Evolutionary conservation across 2,329 filamentous ascomycete species (phyloP), one percentile per base, ranked within the genome.

Genomic region (Claviceps fusiformis): DNA sequence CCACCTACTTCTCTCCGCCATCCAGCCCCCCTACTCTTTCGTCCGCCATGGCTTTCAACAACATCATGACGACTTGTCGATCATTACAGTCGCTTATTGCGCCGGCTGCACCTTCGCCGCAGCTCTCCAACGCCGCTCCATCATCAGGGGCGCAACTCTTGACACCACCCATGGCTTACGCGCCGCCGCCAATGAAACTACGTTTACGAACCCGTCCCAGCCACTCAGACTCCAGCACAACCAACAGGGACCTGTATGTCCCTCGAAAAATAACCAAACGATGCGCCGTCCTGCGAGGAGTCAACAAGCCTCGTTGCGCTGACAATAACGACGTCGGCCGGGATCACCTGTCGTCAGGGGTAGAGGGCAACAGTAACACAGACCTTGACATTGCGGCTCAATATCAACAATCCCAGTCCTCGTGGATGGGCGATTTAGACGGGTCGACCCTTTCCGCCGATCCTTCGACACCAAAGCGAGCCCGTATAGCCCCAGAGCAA

Each of bases 21-120:
- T 72, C 79, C 61, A 78, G 78, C 66, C 78, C 79, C 54, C 75
- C 77, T 6, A 70, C 72, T 35, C 62, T 71, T 49, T 74, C 73
- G 44, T 66, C 75, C 27, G 70, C 75, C 57, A 69, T 68, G 53
- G 69, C 76, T 24, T 69, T 82, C 60, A 73, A 71, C 64, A 78
- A 77, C 67, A 75, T 84, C 63, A 76, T 81, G 67, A 75, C 71
- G 57, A 78, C 80, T 50, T 84, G 81, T 65, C 80, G 79, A 65
- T 79, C 77, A 5, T 75, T 84, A 0, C 81, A 85, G 63, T 77
- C 76, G 2, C 78, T 83, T 62, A 73, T 83, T 57, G 68, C 74
- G 31, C 61, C 71, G 4, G 70, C 75, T 15, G 62, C 61, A 24
- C 61, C 57, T 58, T 59, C 44, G 33, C 33, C 46, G 33, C 56